Base-by-base conservation (phyloP, 331 rosid species). In the Erythrophleum ivorense region DNA sequence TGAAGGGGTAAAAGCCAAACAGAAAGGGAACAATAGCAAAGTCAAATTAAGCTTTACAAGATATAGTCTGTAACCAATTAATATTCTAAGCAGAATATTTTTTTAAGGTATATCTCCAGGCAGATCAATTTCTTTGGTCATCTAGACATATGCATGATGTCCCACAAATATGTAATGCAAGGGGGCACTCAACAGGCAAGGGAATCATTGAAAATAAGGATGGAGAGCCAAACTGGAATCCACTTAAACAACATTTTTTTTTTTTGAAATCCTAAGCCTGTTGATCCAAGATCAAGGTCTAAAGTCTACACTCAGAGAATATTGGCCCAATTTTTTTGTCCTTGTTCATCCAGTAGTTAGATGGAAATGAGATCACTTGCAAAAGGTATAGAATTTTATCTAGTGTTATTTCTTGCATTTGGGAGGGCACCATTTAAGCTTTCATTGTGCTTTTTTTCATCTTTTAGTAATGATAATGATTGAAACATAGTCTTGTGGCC, bases 21-120 rank as follows among this genome's bases (percentile, higher is more conserved):
- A 78, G 3, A 73, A 67, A 69, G 70, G 29, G n/a, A 57, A 74
- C 6, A 50, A 53, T 34, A 78, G 68, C 78, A 73, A 70, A 78
- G 53, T n/a, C 77, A 74, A 29, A 67, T 74, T 12, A 24, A 16
- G 62, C 41, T 50, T 74, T 33, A 59, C 41, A 57, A 62, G 53
- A 72, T 58, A 63, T 63, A 43, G 24, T 52, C 48, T 71, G 41
- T 3, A 59, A 75, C 40, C 48, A 60, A 80, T 75, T 40, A 52
- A 54, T 46, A 29, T 13, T 48, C 34, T 21, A 40, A 53, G 38
- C 11, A 79, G 54, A 75, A 70, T 69, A 63, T 2, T 15, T 9
- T 68, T 52, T 36, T 53, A 5, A 62, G 33, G 34, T 43, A 73
- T n/a, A 55, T 54, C 57, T 33, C 52, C 14, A 59, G 18, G 31